A percentile compares a stretch with the other conserved stretches of the same genome.
phyloP scores from a whole-genome alignment of 305 asterid genomes.

The Fraxinus xanthoxyloides region DNA sequence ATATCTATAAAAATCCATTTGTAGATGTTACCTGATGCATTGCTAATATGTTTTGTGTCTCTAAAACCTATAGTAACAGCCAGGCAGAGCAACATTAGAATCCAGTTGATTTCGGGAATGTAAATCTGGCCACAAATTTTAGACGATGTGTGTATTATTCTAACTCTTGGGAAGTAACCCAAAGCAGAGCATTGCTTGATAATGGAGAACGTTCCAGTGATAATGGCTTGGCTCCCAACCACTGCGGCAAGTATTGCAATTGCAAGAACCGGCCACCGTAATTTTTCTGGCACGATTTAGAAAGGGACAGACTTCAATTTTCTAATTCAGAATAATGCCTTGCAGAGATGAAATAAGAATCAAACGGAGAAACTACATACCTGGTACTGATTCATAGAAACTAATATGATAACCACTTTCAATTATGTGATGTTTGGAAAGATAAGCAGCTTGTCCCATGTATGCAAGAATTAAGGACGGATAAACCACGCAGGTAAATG shows the following conservation, averaged over 20 bases:
- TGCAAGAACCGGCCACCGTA: constrained; percentile 84
- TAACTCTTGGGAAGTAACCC: constrained; percentile 84
- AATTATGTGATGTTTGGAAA: constrained; percentile 70
- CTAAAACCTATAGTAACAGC: constrained; percentile 88
- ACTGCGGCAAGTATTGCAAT: constrained; percentile 92
- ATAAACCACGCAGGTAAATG: constrained; percentile 80
- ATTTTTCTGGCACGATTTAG: constrained; percentile 42
- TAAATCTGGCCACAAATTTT: constrained; percentile 84
- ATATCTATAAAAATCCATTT: background rate
- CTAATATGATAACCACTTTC: constrained; percentile 71
- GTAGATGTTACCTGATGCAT: constrained; percentile 66
- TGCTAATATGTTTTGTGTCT: constrained; percentile 89
- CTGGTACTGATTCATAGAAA: constrained; percentile 90
- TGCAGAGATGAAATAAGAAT: background rate
- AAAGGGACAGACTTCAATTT: background rate
- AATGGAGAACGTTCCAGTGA: constrained; percentile 84
- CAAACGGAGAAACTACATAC: constrained; percentile 25
- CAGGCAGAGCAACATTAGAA: constrained; percentile 77
- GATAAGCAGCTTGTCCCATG: constrained; percentile 99
- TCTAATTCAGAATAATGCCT: background rate
- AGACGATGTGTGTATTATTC: constrained; percentile 74
- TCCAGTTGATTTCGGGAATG: constrained; percentile 94
- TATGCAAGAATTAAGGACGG: constrained; percentile 90
- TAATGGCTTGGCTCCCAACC: constrained; percentile 92
- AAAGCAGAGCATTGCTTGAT: constrained; percentile 87